Conservation (phyloP, 371 early-diverging fungal genomes). For the Homolaphlyctis polyrhiza region DNA sequence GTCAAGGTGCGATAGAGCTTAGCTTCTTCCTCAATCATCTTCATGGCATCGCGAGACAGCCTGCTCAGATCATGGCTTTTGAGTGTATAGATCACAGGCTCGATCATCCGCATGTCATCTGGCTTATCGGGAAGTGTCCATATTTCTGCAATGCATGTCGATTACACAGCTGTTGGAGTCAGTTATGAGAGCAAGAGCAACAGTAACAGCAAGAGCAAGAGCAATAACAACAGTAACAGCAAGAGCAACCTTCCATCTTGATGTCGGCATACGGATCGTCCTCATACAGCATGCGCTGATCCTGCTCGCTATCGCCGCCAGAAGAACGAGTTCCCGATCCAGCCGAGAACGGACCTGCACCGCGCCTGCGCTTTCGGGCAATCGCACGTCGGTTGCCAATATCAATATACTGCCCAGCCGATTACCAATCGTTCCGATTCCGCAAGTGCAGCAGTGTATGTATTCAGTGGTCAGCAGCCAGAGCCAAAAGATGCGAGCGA, state of each 20-base stretch:
- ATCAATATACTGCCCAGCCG: constrained; percentile 24
- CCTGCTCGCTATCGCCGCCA: constrained; percentile 33
- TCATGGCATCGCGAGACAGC: constrained; percentile 41
- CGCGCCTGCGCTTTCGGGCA: constrained; percentile 35
- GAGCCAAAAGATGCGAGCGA: neutral
- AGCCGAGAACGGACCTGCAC: constrained; percentile 9
- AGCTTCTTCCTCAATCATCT: constrained; percentile 50
- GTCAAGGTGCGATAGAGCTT: constrained; percentile 45
- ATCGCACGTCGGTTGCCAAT: constrained; percentile 37
- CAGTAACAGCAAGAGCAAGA: too few relatives aligned
- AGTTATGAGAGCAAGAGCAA: too few relatives aligned
- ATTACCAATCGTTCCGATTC: neutral
- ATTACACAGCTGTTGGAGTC: too few relatives aligned
- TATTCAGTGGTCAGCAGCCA: too few relatives aligned
- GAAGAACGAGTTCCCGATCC: constrained; percentile 14
- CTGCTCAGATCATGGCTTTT: constrained; percentile 40
- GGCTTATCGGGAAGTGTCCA: constrained; percentile 47
- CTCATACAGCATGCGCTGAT: constrained; percentile 15
- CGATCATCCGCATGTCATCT: constrained; percentile 44
- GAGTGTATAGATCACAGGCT: constrained; percentile 41
- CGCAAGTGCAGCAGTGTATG: neutral
- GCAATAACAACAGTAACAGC: too few relatives aligned
- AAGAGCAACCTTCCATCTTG: constrained; percentile 46
- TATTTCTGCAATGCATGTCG: too few relatives aligned
- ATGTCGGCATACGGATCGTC: constrained; percentile 50